Base-by-base conservation (phyloP, 192 early-diverging fungal genomes). In the Hyaloraphidium curvatum region DNA sequence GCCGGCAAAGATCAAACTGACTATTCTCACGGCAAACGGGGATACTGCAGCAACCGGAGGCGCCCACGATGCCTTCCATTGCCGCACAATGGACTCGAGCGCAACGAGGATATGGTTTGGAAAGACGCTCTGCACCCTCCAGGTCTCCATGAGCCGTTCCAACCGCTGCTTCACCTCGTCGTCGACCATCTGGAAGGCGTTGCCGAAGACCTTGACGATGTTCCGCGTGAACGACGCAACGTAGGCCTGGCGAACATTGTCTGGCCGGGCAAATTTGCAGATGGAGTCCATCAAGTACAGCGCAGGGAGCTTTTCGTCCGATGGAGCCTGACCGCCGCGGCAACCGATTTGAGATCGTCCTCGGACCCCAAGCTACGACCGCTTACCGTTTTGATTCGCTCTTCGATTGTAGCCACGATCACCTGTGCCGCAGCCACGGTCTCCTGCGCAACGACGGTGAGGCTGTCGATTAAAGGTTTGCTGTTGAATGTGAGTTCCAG, bases 231-330 rank as follows among this genome's bases (percentile, higher is more conserved):
- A 87, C 19, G 81, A 62, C 16, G 62, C 58, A 2, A 83, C 54
- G 67, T 90, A 97, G 21, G 67, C 67, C 13, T 70, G 76, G 21
- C 91, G 88, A 33, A 91, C 83, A 64, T 92, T 91, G n/a, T n/a
- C n/a, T n/a, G n/a, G n/a, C n/a, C n/a, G n/a, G n/a, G n/a, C n/a
- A 25, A 48, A 25, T 65, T 97, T 97, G 60, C 79, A 77, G 19
- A 97, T 97, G 16, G 93, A 97, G 68, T 97, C 93, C 27, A 97
- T 72, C 31, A 97, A 68, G 63, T 91, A 97, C 16, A 97, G 66
- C 0, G 81, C 70, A 7, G 91, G 91, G 9, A 97, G 72, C 66
- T 92, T 92, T 60, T 82, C 77, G 14, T 61, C 70, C 9, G 81
- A 70, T 4, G 71, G 69, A 22, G 73, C 78, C 86, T 91, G 69